These are phyloP conservation scores for Amanita muscaria DNA, from an alignment of 768 basidiomycete species.

Conservation along the genomic window DNA sequence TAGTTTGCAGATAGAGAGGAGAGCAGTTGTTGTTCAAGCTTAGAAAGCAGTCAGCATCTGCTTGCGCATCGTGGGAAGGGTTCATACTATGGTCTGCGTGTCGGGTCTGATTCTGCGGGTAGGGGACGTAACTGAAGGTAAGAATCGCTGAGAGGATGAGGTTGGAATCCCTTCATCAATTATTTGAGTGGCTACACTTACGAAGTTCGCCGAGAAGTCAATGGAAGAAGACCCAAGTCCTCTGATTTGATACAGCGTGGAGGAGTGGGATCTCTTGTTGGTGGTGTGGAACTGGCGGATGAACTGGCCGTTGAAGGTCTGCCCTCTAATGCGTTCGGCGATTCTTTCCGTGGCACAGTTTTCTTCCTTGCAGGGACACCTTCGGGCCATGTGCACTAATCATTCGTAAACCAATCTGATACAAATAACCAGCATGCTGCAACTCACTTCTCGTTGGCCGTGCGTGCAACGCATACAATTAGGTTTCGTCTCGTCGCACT, in stretches of 20 bases:
- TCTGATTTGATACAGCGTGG: constrained; percentile 38
- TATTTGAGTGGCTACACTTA: constrained; percentile 22
- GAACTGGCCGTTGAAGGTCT: constrained; percentile 72
- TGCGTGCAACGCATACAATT: constrained; percentile 81
- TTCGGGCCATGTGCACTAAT: constrained; percentile 79
- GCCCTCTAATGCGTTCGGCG: constrained; percentile 32
- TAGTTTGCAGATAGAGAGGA: constrained; percentile 37
- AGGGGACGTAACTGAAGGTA: constrained; percentile 37
- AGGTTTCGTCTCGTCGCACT: constrained; percentile 92
- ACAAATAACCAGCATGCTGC: neutral
- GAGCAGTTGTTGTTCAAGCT: constrained; percentile 27
- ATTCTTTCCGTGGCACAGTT: constrained; percentile 46
- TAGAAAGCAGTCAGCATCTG: constrained; percentile 9
- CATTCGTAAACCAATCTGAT: constrained; percentile 4
- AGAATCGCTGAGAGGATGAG: constrained; percentile 29
- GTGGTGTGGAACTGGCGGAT: constrained; percentile 64
- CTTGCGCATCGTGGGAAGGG: constrained; percentile 5
- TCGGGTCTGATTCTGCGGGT: constrained; percentile 33
- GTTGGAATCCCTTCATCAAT: constrained; percentile 10
- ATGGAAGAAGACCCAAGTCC: constrained; percentile 33
- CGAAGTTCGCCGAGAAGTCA: constrained; percentile 33
- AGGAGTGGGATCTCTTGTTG: constrained; percentile 59
- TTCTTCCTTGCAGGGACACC: constrained; percentile 68
- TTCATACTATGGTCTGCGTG: constrained; percentile 41
- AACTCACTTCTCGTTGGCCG: constrained; percentile 70